A percentile compares a stretch with the other conserved stretches of the same genome.
Conservation (phyloP, 1,284 basidiomycete genomes). For the Kalmanozyma brasiliensis region DNA sequence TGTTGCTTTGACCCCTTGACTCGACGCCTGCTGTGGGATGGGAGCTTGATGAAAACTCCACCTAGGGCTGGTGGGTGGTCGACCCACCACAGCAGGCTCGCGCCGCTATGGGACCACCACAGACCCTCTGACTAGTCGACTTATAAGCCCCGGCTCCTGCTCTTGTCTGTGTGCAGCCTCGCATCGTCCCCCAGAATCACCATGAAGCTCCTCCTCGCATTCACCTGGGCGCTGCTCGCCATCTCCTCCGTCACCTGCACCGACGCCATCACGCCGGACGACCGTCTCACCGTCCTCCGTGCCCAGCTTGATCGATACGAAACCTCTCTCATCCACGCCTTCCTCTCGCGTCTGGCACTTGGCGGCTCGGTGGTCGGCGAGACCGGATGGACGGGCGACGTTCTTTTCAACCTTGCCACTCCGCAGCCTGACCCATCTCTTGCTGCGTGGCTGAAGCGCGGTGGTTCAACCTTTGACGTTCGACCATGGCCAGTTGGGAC, state of each 20-base stretch:
- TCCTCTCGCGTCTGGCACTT: conserved; percentile 15
- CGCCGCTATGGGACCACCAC: too few species aligned
- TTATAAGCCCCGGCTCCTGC: too few species aligned
- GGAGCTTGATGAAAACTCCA: too few species aligned
- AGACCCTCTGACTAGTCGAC: too few species aligned
- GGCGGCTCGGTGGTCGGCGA: background rate
- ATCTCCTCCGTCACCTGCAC: background rate
- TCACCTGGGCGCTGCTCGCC: background rate
- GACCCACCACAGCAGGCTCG: too few species aligned
- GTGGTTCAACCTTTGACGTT: background rate
- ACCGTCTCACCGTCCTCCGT: conserved; percentile 8
- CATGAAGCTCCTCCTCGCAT: too few species aligned
- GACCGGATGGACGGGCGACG: background rate
- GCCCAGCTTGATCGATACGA: conserved; percentile 19
- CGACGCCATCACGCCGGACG: background rate
- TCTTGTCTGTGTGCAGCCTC: too few species aligned
- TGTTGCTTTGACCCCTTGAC: too few species aligned
- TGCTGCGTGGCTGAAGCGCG: background rate
- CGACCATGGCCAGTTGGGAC: background rate
- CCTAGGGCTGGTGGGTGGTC: too few species aligned
- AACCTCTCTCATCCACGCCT: conserved; percentile 26
- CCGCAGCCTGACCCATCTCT: background rate
- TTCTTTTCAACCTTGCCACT: background rate
- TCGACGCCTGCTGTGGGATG: too few species aligned
- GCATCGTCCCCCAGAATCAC: too few species aligned